phyloP scores from a whole-genome alignment of 805 yeast genomes.

The Ogataea paradorogensis region DNA sequence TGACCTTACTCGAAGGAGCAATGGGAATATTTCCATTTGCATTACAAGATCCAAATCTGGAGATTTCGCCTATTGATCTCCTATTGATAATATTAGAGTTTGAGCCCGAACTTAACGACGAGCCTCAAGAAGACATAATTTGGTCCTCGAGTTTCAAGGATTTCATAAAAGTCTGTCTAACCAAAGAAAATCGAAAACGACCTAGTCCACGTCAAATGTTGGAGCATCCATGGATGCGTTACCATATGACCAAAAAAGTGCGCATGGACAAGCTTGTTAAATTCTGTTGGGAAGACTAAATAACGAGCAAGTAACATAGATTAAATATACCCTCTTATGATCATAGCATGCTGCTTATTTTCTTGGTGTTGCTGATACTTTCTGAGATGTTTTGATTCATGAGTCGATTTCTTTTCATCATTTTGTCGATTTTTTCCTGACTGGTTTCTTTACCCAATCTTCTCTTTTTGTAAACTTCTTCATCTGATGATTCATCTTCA shows the following conservation, averaged over 20 bases:
- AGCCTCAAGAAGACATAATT: conserved; percentile 65
- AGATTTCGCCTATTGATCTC: conserved; percentile 79
- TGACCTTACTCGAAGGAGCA: conserved; percentile 90
- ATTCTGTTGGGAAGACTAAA: conserved; percentile 58
- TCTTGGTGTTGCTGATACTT: conserved; percentile 13
- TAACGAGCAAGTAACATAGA: neutral
- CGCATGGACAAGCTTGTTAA: conserved; percentile 83
- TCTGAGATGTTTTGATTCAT: conserved; percentile 16
- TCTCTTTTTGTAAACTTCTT: conserved; percentile 6
- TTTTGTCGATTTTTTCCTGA: conserved; percentile 12
- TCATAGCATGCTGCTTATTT: conserved; percentile 10
- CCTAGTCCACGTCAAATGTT: conserved; percentile 95
- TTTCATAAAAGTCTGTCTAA: conserved; percentile 76
- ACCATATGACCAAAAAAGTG: conserved; percentile 69
- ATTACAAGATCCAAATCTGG: conserved; percentile 33
- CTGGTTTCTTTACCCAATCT: conserved; percentile 1
- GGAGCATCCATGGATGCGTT: conserved; percentile 87
- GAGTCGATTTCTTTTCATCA: conserved; percentile 13
- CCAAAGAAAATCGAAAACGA: conserved; percentile 72
- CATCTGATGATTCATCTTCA: conserved; percentile 3
- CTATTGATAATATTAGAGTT: conserved; percentile 76
- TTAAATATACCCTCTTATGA: neutral
- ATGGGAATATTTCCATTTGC: conserved; percentile 85
- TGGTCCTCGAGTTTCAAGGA: conserved; percentile 86
- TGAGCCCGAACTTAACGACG: conserved; percentile 77